phyloP scores from a whole-genome alignment of 2,329 filamentous ascomycete genomes.

The Colletotrichum melonis region DNA sequence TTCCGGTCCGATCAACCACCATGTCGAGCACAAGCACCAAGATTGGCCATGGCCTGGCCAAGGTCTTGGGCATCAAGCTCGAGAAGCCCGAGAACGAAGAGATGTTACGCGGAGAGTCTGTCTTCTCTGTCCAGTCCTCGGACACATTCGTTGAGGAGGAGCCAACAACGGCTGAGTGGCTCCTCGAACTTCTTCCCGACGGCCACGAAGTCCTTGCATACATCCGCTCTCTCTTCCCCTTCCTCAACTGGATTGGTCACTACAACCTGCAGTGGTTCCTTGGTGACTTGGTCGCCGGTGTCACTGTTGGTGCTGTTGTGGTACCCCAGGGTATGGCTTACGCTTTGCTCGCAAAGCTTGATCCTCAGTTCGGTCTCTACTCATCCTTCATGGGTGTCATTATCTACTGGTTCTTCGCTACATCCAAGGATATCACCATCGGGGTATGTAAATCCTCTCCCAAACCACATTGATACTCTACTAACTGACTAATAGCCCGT shows the following conservation, averaged over 20 bases:
- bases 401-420: slow-evolving; percentile 98
- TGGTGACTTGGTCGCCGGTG: slow-evolving; percentile 86
- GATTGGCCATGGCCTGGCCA: slow-evolving; percentile 80
- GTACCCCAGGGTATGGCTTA: slow-evolving; percentile 99
- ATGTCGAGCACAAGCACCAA: slow-evolving; percentile 62
- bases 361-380: slow-evolving; percentile 87
- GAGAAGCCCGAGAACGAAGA: slow-evolving; percentile 75
- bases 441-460: slow-evolving; percentile 70
- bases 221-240: slow-evolving; percentile 82
- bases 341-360: slow-evolving; percentile 83
- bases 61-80: slow-evolving; percentile 84
- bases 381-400: slow-evolving; percentile 96
- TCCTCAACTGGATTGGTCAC: slow-evolving; percentile 85
- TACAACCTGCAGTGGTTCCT: slow-evolving; percentile 93
- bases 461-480: background rate
- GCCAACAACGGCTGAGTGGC: slow-evolving; percentile 79
- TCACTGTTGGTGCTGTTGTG: slow-evolving; percentile 73
- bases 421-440: slow-evolving; percentile 98
- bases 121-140: slow-evolving; percentile 77
- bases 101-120: slow-evolving; percentile 81
- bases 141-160: slow-evolving; percentile 87
- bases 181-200: slow-evolving; percentile 72
- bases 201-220: slow-evolving; percentile 68
- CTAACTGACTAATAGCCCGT: slow-evolving; percentile 72
- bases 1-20: background rate